Percentiles rank a stretch among this genome's conserved stretches.
Conservation (phyloP, 495 filamentous ascomycete species). For the Rhypophila decipiens region DNA sequence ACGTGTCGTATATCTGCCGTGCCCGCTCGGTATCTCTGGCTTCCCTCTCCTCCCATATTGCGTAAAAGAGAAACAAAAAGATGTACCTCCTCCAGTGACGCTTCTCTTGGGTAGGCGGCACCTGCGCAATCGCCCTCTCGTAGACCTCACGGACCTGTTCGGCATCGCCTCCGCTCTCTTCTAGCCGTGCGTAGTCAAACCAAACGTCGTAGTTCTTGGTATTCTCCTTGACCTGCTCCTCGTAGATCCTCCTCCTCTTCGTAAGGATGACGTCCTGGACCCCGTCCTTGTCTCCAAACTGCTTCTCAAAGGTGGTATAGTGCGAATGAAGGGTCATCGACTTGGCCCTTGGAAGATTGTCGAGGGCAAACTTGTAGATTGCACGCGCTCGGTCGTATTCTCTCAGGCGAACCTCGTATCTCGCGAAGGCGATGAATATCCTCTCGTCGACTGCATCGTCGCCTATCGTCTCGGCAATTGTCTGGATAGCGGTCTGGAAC, state of each 20-base stretch:
- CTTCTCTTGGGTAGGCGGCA: constrained; percentile 94
- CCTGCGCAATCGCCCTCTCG: constrained; percentile 91
- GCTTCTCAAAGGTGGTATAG: constrained; percentile 97
- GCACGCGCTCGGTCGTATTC: constrained; percentile 93
- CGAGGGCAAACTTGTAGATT: constrained; percentile 94
- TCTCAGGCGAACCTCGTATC: constrained; percentile 88
- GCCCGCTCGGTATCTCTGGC: constrained; percentile 73
- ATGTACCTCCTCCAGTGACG: constrained; percentile 96
- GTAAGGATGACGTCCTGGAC: constrained; percentile 92
- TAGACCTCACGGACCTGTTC: constrained; percentile 87
- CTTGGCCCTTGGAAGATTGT: constrained; percentile 82
- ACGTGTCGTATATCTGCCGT: constrained; percentile 84
- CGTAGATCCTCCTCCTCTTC: constrained; percentile 91
- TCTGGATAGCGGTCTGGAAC: constrained; percentile 82
- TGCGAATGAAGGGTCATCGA: constrained; percentile 80
- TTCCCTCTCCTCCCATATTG: constrained; percentile 86
- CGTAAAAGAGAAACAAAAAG: constrained; percentile 97
- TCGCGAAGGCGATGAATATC: constrained; percentile 86
- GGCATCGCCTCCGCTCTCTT: constrained; percentile 73
- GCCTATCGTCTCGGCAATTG: constrained; percentile 82
- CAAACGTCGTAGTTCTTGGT: constrained; percentile 91
- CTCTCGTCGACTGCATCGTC: constrained; percentile 97
- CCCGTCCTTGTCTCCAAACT: constrained; percentile 88
- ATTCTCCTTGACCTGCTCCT: constrained; percentile 88
- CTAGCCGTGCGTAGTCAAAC: constrained; percentile 91